Evolutionary conservation across 2,329 filamentous ascomycete genomes (phyloP), one percentile per base, ranked within the genome.

Genomic region (Talaromyces islandicus): DNA sequence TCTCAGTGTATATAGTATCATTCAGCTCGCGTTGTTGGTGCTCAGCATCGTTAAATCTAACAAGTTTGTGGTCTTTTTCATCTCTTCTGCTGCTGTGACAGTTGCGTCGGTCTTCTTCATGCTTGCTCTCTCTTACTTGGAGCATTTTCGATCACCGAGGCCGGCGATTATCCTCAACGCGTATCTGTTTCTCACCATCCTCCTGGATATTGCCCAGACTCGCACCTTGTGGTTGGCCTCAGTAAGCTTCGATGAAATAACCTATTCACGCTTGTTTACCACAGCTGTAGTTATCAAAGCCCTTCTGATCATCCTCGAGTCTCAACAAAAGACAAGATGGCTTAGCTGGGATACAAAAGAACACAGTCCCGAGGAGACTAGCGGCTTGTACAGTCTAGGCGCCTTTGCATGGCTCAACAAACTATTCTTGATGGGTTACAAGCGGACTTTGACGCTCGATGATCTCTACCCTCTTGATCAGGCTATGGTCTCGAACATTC

Each of bases 401-500:
- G 65, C 78, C 21, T 82, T 82, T 64, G 78, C 73, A 68, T 83
- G 81, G 80, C 69, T 81, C 41, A 78, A 76, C 50, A 71, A 73
- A 2, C 65, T 83, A 4, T 75, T 84, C 27, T 70, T 73, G 19
- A 70, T 70, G 21, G 80, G 81, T 0, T 81, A 76, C 69, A 71
- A 69, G 3, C 75, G 72, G 7, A 65, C 71, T 5, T 59, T 81
- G 27, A 63, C 64, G 1, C 66, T 79, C 0, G 71, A 77, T 7
- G 77, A 81, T 57, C 68, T 81, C 4, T 74, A 70, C 61, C 62
- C 69, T 1, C 66, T 82, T 32, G 80, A 82, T 61, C 77, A 80
- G 59, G 68, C 38, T 24, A 57, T 57, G 55, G 27, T 41, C 24
- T 48, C 55, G 4, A 32, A 35, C 9, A 14, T 32, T 48, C n/a